Evolutionary conservation across 2,329 filamentous ascomycete genomes (phyloP).

Genomic region (Colletotrichum cordylinicola): DNA sequence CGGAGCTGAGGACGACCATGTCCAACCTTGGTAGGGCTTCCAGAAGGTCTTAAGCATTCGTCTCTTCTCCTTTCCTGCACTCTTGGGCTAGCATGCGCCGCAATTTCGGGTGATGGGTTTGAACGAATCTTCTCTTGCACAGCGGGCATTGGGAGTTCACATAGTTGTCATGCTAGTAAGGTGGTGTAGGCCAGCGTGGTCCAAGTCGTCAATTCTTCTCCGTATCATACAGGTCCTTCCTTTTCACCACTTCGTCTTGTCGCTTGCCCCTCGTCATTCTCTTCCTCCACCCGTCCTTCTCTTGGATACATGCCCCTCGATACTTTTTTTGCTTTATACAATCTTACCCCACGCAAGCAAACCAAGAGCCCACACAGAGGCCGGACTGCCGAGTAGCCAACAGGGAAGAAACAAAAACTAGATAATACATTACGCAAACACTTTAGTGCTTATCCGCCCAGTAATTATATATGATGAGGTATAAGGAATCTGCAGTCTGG

Average conservation of each 20-base stretch:
- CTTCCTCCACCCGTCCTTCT: background rate
- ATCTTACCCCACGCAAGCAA: background rate
- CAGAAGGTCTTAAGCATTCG: background rate
- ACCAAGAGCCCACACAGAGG: background rate
- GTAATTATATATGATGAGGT: conserved; percentile 5
- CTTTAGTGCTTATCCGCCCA: background rate
- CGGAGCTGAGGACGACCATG: background rate
- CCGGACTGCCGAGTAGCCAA: background rate
- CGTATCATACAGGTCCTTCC: background rate
- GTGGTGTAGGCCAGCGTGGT: background rate
- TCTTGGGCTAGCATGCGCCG: background rate
- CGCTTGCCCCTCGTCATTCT: background rate
- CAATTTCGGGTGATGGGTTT: background rate
- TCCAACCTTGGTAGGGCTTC: background rate
- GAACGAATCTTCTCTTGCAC: background rate
- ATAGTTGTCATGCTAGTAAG: background rate
- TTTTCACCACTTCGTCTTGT: background rate
- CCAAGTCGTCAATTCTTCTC: conserved; percentile 13
- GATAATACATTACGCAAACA: conserved; percentile 16
- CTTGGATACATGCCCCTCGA: background rate
- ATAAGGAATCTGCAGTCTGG: conserved; percentile 2
- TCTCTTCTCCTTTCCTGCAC: background rate
- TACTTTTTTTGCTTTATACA: background rate
- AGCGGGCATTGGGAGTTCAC: background rate
- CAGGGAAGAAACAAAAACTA: background rate